Evolutionary conservation across 169 alveolate species (phyloP).

Genomic region (Plasmodium sp.): DNA sequence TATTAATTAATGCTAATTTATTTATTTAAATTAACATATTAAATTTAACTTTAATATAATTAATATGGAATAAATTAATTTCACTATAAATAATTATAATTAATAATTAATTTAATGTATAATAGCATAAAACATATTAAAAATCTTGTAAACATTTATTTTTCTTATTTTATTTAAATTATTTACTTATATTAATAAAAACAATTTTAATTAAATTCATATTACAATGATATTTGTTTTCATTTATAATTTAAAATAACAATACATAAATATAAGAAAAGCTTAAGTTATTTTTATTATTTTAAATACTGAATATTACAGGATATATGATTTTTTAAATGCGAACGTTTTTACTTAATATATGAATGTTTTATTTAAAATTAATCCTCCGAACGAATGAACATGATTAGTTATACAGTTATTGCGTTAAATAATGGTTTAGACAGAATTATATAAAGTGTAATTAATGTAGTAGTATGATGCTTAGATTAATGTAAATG

Average conservation of each 20-base stretch:
- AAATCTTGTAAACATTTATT: neutral
- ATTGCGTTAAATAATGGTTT: neutral
- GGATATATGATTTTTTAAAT: neutral
- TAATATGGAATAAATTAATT: neutral
- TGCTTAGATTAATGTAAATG: neutral
- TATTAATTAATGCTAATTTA: neutral
- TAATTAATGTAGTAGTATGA: neutral
- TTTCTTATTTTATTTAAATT: neutral
- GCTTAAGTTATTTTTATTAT: neutral
- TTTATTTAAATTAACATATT: neutral
- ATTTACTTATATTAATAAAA: neutral
- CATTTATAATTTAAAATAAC: neutral
- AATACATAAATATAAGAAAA: neutral
- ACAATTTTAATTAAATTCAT: neutral
- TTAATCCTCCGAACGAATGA: neutral
- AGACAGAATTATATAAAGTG: neutral
- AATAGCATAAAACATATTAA: neutral
- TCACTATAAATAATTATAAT: neutral
- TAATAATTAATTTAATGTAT: neutral
- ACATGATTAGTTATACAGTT: neutral
- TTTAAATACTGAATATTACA: neutral
- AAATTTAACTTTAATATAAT: neutral
- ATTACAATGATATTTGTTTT: neutral
- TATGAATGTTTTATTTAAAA: neutral
- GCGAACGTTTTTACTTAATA: neutral